phyloP scores from a whole-genome alignment of 129 eudicot genomes.

The Centrapalus pauciflorus region DNA sequence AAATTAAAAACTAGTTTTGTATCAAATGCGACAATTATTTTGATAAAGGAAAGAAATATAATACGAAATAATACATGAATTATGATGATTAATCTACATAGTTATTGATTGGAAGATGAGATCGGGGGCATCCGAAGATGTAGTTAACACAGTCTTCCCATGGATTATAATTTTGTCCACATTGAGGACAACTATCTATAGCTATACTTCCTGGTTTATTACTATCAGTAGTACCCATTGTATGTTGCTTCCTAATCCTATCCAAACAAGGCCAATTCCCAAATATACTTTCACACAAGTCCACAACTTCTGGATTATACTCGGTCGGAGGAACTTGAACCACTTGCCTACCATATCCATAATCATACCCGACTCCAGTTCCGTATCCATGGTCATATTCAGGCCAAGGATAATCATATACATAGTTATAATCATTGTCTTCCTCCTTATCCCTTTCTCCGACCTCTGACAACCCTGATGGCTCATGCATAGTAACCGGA shows the following conservation, averaged over 20 bases:
- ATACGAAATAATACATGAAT: background rate
- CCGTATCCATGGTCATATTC: conserved; percentile 32
- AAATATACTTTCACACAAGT: conserved; percentile 67
- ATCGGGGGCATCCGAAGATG: conserved; percentile 57
- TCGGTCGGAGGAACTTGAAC: conserved; percentile 39
- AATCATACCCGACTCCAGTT: conserved; percentile 29
- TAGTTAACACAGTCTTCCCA: conserved; percentile 56
- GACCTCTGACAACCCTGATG: background rate
- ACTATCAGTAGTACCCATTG: background rate
- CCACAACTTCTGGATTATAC: conserved; percentile 58
- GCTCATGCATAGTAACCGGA: conserved; percentile 8
- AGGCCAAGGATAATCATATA: conserved; percentile 41
- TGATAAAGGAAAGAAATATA: background rate
- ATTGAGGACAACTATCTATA: background rate
- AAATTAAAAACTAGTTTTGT: too few relatives aligned
- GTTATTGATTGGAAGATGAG: conserved; percentile 15
- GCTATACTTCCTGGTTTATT: background rate
- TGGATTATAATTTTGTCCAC: conserved; percentile 23
- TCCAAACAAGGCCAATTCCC: conserved; percentile 85
- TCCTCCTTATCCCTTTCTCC: conserved; percentile 16
- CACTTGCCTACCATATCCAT: conserved; percentile 35
- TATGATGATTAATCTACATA: too few relatives aligned
- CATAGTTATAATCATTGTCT: conserved; percentile 4
- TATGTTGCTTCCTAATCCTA: conserved; percentile 35
- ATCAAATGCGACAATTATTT: background rate